A percentile compares a stretch with the other conserved stretches of the same genome.
Conservation (phyloP, 164 flowering plant genomes). For the Stephania japonica region DNA sequence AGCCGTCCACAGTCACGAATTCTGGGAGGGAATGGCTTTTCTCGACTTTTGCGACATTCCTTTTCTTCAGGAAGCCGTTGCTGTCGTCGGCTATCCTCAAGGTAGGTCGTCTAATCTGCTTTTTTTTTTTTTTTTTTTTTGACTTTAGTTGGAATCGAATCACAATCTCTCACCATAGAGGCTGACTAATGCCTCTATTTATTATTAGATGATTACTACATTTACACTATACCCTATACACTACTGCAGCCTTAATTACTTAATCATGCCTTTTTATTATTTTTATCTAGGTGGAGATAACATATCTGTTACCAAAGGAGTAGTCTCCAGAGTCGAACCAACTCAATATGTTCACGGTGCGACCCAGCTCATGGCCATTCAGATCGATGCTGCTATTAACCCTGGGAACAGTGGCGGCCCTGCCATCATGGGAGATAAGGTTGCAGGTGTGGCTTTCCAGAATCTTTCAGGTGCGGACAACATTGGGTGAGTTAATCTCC, state of each 20-base stretch:
- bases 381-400: conserved; percentile 96
- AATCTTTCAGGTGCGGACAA: conserved; percentile 95
- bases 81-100: conserved; percentile 98
- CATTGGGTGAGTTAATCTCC: conserved; percentile 95
- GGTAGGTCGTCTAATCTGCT: too few species aligned
- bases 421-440: conserved; percentile 89
- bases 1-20: conserved; percentile 65
- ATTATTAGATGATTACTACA: too few species aligned
- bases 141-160: too few species aligned
- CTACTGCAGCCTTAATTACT: too few species aligned
- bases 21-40: conserved; percentile 74
- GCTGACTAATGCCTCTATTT: too few species aligned
- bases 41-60: conserved; percentile 87
- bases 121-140: too few species aligned
- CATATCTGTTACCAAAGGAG: conserved; percentile 96
- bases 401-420: conserved; percentile 99
- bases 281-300: conserved; percentile 98
- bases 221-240: too few species aligned
- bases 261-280: too few species aligned
- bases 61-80: conserved; percentile 83
- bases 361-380: conserved; percentile 85
- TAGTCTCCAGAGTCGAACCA: conserved; percentile 91
- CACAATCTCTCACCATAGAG: too few species aligned
- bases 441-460: conserved; percentile 96
- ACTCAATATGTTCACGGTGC: conserved; percentile 96